These are phyloP conservation scores for Gremmenia infestans DNA, from an alignment of 2,329 filamentous ascomycete species.

Conservation along the genomic window DNA sequence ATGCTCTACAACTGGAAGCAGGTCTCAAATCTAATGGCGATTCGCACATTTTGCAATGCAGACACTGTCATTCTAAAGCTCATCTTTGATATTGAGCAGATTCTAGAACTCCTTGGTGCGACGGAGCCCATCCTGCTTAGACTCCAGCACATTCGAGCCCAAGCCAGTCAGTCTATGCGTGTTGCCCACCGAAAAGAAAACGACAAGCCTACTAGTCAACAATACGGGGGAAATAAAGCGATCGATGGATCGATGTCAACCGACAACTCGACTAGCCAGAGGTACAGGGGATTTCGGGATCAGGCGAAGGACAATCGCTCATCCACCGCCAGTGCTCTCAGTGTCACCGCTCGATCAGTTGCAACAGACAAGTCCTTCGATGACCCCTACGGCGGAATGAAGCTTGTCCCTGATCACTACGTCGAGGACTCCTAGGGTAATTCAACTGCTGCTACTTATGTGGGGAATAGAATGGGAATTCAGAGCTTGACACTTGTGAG, in stretches of 20 bases:
- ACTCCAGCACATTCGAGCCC: conserved; percentile 26
- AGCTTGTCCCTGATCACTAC: conserved; percentile 21
- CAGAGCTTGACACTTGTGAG: too few species aligned
- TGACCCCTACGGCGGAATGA: conserved; percentile 20
- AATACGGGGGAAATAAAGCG: not conserved
- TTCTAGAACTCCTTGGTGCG: conserved; percentile 43
- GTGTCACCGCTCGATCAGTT: not conserved
- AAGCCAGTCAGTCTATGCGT: conserved; percentile 23
- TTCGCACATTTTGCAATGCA: conserved; percentile 45
- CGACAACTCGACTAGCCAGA: not conserved
- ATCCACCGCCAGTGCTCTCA: conserved; percentile 5
- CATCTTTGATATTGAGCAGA: conserved; percentile 42
- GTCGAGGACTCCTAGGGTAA: not conserved
- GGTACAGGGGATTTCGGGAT: not conserved
- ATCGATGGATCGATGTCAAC: not conserved
- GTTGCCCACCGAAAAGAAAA: conserved; percentile 12
- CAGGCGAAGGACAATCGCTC: conserved; percentile 9
- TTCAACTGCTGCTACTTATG: not conserved
- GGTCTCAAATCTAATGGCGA: conserved; percentile 41
- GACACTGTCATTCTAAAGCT: conserved; percentile 45
- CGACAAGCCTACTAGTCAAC: conserved; percentile 2
- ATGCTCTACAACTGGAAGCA: conserved; percentile 45
- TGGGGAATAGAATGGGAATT: too few species aligned
- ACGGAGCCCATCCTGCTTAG: conserved; percentile 22
- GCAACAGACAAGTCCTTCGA: not conserved